Evolutionary conservation across 1,284 basidiomycete genomes (phyloP), one percentile per base, ranked within the genome.

Genomic region (Sanghuangporus weigelae): DNA sequence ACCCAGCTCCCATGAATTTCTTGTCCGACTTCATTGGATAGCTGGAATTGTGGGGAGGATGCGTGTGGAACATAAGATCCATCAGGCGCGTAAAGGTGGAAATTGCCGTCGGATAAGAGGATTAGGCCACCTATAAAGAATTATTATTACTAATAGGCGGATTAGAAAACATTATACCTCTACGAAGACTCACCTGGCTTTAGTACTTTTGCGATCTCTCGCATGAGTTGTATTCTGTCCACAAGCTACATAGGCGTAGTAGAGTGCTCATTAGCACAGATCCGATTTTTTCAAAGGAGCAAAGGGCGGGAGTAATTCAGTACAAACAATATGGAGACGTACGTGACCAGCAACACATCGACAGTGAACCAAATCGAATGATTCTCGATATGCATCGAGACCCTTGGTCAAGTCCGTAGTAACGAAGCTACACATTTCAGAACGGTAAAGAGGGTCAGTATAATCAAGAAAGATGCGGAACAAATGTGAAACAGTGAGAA

Each of bases 301-400:
- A 23, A 21, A 58, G 12, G 35, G 2, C 19, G 36, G 49, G n/a
- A 21, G n/a, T 23, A 14, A 51, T 54, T 48, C 7, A 31, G 46
- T 48, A 56, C 63, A 54, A 31, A 31, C 26, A 5, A 31, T 4
- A 31, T 31, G 26, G 3, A 0, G 26, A 31, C 26, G 26, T 35
- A 64, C 63, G 58, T 64, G 63, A n/a, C 63, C 63, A 36, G 59
- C 63, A 23, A 64, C 63, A 49, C 63, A 64, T 14, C 63, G 63
- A 51, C 59, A 61, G 16, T 64, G 63, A 12, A 64, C 63, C 31
- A 64, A 19, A 51, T 64, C 63, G 26, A 64, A 64, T 12, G 57
- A 51, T 23, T 61, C 55, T n/a, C 54, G n/a, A 38, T 51, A 64
- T 10, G 48, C 55, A 19, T 64, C 53, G 21, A 64, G 59, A 7